Percentiles rank a stretch among this genome's conserved stretches.
phyloP scores from a whole-genome alignment of 2,329 filamentous ascomycete genomes.

The Leptographium wingfieldii region DNA sequence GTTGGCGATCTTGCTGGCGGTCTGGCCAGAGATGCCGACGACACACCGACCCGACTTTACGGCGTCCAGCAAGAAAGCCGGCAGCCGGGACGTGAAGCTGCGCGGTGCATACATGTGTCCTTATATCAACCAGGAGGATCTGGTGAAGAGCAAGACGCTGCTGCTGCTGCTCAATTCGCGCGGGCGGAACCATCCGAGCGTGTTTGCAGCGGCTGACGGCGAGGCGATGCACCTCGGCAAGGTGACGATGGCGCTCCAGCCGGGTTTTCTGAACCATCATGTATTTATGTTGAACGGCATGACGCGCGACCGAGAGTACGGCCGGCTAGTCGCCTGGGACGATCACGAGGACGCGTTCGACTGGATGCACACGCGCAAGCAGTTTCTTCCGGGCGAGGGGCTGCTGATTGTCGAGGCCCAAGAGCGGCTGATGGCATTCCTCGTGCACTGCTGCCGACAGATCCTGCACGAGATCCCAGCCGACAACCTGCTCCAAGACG shows the following conservation, averaged over 20 bases:
- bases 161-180: slow-evolving; percentile 40
- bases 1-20: slow-evolving; percentile 29
- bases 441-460: slow-evolving; percentile 30
- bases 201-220: slow-evolving; percentile 34
- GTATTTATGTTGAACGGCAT: slow-evolving; percentile 23
- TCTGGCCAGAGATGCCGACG: slow-evolving; percentile 36
- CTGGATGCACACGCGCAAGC: slow-evolving; percentile 21
- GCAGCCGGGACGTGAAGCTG: slow-evolving; percentile 15
- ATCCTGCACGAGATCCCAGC: slow-evolving; percentile 39
- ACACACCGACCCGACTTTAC: slow-evolving; percentile 39
- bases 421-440: slow-evolving; percentile 31
- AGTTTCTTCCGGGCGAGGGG: slow-evolving; percentile 31
- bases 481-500: slow-evolving; percentile 16
- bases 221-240: slow-evolving; percentile 20
- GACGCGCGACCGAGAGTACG: slow-evolving; percentile 19
- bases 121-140: slow-evolving; percentile 44
- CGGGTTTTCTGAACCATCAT: slow-evolving; percentile 18
- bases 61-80: not conserved
- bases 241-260: slow-evolving; percentile 14
- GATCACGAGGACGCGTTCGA: slow-evolving; percentile 24
- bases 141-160: slow-evolving; percentile 29
- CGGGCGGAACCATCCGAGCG: slow-evolving; percentile 29
- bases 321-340: slow-evolving; percentile 21
- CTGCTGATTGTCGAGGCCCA: slow-evolving; percentile 39
- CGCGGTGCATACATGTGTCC: slow-evolving; percentile 27